phyloP scores from a whole-genome alignment of 2,329 filamentous ascomycete species.

The Cercospora sp. region DNA sequence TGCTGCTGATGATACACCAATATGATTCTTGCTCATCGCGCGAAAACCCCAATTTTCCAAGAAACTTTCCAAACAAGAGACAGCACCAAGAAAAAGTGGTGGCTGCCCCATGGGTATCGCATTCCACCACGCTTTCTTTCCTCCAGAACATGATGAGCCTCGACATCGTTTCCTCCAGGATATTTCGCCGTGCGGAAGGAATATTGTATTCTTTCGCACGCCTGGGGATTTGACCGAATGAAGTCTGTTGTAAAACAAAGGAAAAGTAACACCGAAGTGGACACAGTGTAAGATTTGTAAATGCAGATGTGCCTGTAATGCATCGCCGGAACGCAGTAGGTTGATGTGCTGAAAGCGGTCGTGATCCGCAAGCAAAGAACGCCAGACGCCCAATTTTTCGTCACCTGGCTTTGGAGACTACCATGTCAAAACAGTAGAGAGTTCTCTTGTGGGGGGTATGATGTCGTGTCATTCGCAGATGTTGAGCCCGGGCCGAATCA shows the following conservation, averaged over 20 bases:
- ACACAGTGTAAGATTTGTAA: neutral
- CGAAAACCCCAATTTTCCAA: neutral
- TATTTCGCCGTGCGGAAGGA: neutral
- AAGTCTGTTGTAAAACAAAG: neutral
- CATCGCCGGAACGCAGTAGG: constrained; percentile 13
- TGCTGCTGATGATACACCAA: neutral
- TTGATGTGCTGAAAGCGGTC: neutral
- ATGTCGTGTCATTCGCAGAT: constrained; percentile 7
- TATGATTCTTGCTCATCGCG: neutral
- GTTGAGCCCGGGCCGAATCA: constrained; percentile 6
- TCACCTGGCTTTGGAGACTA: neutral
- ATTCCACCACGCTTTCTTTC: neutral
- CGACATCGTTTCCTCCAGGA: neutral
- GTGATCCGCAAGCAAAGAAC: neutral
- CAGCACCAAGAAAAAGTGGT: neutral
- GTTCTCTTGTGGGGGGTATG: constrained; percentile 6
- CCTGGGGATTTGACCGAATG: neutral
- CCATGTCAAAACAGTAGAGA: neutral
- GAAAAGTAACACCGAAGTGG: neutral
- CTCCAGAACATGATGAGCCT: neutral
- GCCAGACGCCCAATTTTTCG: constrained; percentile 4
- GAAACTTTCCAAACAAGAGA: neutral
- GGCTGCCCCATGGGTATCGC: neutral
- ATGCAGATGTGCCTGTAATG: constrained; percentile 13
- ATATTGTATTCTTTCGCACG: neutral